A percentile compares a stretch with the other conserved stretches of the same genome.
phyloP scores from a whole-genome alignment of 208 protist genomes.

The Trichomonas vaginalis region DNA sequence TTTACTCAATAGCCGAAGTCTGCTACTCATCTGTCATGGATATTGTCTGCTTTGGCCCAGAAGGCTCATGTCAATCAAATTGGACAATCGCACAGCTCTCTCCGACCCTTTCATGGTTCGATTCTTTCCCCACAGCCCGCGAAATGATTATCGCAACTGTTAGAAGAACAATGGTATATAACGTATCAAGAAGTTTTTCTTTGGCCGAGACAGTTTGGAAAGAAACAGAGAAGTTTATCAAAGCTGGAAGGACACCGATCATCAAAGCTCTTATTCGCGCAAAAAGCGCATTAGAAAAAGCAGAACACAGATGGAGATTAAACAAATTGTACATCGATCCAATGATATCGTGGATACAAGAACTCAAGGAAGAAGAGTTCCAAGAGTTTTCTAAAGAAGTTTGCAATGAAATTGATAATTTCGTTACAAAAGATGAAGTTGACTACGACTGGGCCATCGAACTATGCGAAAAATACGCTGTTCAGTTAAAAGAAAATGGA shows the following conservation, averaged over 20 bases:
- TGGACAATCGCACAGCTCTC: background rate
- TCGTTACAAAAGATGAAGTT: background rate
- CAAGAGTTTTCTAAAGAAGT: background rate
- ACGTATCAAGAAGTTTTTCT: background rate
- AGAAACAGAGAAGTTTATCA: background rate
- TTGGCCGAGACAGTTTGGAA: background rate
- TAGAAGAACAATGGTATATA: background rate
- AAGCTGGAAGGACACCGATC: background rate
- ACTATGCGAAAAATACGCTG: background rate
- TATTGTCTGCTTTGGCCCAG: background rate
- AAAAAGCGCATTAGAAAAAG: background rate
- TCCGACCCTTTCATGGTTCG: background rate
- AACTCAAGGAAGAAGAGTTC: background rate
- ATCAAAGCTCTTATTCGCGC: background rate
- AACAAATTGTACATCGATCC: background rate
- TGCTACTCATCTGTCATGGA: background rate
- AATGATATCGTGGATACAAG: background rate
- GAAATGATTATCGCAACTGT: background rate
- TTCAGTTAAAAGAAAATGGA: background rate
- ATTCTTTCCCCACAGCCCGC: background rate
- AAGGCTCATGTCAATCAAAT: background rate
- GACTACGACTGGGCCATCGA: background rate
- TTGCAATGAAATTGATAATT: background rate
- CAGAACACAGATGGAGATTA: background rate
- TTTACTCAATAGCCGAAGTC: background rate